Conservation (phyloP, 306 rosid genomes). For the Prunus salicina region DNA sequence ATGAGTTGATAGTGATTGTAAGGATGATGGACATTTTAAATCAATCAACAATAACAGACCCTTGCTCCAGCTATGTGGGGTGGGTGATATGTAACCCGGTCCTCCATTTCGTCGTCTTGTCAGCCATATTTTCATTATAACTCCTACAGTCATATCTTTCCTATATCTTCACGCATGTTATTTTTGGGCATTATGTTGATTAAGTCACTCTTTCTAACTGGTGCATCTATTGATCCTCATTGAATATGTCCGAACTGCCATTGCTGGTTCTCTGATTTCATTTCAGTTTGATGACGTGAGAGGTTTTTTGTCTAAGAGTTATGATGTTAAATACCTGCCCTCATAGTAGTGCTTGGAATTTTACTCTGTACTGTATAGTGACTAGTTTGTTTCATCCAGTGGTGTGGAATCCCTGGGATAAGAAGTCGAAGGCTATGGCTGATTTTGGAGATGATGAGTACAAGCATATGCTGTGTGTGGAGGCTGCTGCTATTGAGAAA, state of each 20-base stretch:
- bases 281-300: background rate
- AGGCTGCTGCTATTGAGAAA: slow-evolving; percentile 83
- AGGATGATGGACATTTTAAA: background rate
- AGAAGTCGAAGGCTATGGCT: slow-evolving; percentile 90
- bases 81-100: background rate
- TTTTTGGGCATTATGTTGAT: background rate
- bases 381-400: slow-evolving; percentile 42
- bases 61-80: background rate
- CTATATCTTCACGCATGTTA: background rate
- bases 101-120: background rate
- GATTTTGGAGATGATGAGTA: slow-evolving; percentile 99
- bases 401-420: slow-evolving; percentile 99
- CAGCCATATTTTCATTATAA: background rate
- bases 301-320: background rate
- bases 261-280: background rate
- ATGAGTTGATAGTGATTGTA: background rate
- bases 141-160: background rate
- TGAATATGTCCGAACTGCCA: background rate
- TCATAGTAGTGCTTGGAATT: background rate
- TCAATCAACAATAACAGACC: background rate
- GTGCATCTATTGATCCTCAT: background rate
- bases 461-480: slow-evolving; percentile 92
- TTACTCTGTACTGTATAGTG: background rate
- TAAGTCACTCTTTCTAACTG: background rate
- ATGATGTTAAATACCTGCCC: slow-evolving; percentile 7